A percentile compares a stretch with the other conserved stretches of the same genome.
These are phyloP conservation scores for Taxillus chinensis DNA, from an alignment of 164 flowering plant species.

Conservation along the genomic window DNA sequence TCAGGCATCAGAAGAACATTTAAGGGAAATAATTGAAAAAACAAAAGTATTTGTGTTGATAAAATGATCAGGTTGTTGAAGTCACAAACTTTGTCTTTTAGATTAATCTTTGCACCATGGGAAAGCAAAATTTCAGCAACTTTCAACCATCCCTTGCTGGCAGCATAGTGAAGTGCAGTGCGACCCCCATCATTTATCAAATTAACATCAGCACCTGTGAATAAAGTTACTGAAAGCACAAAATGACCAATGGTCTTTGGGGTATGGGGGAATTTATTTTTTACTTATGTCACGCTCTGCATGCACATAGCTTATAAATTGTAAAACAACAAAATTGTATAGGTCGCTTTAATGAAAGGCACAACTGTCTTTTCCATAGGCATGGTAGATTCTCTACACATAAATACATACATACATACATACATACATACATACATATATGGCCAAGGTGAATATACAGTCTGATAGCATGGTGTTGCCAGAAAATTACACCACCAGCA, in stretches of 20 bases:
- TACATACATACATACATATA: no score
- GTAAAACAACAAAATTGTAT: no score
- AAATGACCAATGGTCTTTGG: neutral
- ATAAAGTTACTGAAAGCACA: slow-evolving; percentile 6
- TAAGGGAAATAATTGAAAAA: neutral
- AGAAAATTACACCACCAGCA: no score
- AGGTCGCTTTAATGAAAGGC: no score
- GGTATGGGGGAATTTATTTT: no score
- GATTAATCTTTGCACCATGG: slow-evolving; percentile 66
- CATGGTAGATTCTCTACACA: no score
- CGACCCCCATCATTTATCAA: slow-evolving; percentile 84
- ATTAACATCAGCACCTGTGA: slow-evolving; percentile 76
- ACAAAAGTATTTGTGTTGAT: neutral
- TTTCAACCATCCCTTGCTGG: slow-evolving; percentile 84
- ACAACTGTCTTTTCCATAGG: no score
- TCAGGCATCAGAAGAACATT: neutral
- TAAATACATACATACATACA: no score
- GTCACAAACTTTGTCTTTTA: slow-evolving; percentile 70
- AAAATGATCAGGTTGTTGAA: slow-evolving; percentile 4
- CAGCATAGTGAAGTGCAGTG: slow-evolving; percentile 94
- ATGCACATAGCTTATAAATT: no score
- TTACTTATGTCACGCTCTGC: neutral
- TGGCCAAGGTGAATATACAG: no score
- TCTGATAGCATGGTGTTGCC: no score
- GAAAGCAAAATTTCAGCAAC: slow-evolving; percentile 65